A percentile compares a stretch with the other conserved stretches of the same genome.
These are phyloP conservation scores for Rhizopogon vulgaris DNA, from an alignment of 768 basidiomycete genomes.

Conservation along the genomic window DNA sequence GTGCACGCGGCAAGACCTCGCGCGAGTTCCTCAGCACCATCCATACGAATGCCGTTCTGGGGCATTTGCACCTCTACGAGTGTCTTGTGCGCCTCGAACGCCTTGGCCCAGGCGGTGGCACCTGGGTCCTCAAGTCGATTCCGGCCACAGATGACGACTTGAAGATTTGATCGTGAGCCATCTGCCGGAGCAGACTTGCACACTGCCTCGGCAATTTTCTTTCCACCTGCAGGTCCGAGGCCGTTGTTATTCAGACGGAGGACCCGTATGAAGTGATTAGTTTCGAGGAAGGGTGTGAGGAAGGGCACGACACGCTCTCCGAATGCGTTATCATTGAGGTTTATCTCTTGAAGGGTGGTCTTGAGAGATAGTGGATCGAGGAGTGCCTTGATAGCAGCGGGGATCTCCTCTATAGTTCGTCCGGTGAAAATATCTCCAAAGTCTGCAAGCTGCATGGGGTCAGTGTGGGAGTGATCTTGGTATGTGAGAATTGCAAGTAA, in stretches of 20 bases:
- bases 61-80: conserved; percentile 86
- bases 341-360: conserved; percentile 75
- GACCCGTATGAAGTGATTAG: conserved; percentile 76
- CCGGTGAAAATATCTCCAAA: conserved; percentile 98
- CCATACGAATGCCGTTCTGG: conserved; percentile 97
- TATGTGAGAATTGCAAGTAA: not conserved
- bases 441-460: conserved; percentile 69
- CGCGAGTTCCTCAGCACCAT: conserved; percentile 78
- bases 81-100: conserved; percentile 78
- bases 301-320: conserved; percentile 93
- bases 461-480: conserved; percentile 4
- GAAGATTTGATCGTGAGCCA: conserved; percentile 66
- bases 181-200: conserved; percentile 68
- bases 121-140: conserved; percentile 94
- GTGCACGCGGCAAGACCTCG: conserved; percentile 64
- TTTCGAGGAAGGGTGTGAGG: conserved; percentile 82
- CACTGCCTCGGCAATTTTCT: conserved; percentile 79
- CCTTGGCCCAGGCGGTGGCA: conserved; percentile 76
- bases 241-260: conserved; percentile 97
- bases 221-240: conserved; percentile 85
- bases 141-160: conserved; percentile 84
- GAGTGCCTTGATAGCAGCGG: conserved; percentile 78
- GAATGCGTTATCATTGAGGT: conserved; percentile 95
- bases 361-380: conserved; percentile 83
- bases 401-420: conserved; percentile 93